These are phyloP conservation scores for Polychaeton citri DNA, from an alignment of 2,329 filamentous ascomycete species.

Conservation along the genomic window DNA sequence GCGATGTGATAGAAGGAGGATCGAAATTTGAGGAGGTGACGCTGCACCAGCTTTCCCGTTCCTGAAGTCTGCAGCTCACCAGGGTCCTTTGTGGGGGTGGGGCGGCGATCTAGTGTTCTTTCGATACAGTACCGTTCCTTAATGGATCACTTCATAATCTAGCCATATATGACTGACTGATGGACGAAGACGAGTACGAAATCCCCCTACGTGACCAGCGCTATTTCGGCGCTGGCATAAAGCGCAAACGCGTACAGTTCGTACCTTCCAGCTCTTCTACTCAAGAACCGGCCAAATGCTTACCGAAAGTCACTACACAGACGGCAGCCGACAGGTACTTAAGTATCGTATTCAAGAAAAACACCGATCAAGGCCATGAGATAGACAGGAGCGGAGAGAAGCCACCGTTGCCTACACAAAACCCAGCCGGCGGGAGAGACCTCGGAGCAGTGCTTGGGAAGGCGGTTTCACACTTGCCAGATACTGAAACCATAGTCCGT, in stretches of 20 bases:
- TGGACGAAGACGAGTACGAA: constrained; percentile 42
- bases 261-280: constrained; percentile 32
- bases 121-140: too few species aligned
- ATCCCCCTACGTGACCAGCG: constrained; percentile 45
- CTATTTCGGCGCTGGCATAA: constrained; percentile 50
- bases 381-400: too few species aligned
- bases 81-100: too few species aligned
- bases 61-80: too few species aligned
- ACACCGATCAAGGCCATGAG: too few species aligned
- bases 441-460: background rate
- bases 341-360: constrained; percentile 47
- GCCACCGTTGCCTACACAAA: constrained; percentile 7
- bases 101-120: too few species aligned
- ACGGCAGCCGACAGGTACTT: constrained; percentile 47
- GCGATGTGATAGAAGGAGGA: too few species aligned
- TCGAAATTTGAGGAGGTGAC: too few species aligned
- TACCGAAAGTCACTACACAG: constrained; percentile 5
- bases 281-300: constrained; percentile 2
- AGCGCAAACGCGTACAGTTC: constrained; percentile 47
- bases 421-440: background rate
- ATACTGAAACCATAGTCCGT: too few species aligned
- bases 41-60: too few species aligned
- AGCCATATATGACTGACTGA: background rate
- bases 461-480: background rate
- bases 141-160: too few species aligned